Percentiles rank a stretch among this genome's conserved stretches.
phyloP scores from a whole-genome alignment of 1,284 basidiomycete genomes.

The Chondrostereum purpureum region DNA sequence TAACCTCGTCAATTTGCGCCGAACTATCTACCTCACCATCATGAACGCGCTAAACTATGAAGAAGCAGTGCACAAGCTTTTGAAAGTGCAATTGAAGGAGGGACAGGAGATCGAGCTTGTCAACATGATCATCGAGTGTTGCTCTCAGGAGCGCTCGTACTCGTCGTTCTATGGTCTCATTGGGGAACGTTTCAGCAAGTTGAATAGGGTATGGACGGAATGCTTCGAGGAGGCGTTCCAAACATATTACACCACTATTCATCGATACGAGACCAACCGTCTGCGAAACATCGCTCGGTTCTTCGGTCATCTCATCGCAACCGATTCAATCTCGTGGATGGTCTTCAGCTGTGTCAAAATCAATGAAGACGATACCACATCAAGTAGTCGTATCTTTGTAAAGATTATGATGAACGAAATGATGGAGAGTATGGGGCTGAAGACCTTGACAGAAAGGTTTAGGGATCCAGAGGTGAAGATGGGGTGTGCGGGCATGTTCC shows the following conservation, averaged over 20 bases:
- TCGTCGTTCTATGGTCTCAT: slow-evolving; percentile 94
- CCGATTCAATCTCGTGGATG: slow-evolving; percentile 88
- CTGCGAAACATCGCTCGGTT: slow-evolving; percentile 95
- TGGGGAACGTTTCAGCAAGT: slow-evolving; percentile 93
- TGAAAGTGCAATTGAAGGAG: slow-evolving; percentile 88
- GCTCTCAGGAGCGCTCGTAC: slow-evolving; percentile 97
- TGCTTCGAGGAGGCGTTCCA: slow-evolving; percentile 83
- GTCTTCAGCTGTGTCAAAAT: slow-evolving; percentile 83
- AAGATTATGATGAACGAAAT: slow-evolving; percentile 96
- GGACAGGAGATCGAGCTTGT: slow-evolving; percentile 95
- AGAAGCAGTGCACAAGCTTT: slow-evolving; percentile 96
- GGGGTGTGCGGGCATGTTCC: slow-evolving; percentile 85
- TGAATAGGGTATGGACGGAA: slow-evolving; percentile 92
- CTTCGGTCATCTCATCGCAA: slow-evolving; percentile 86
- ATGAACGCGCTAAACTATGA: slow-evolving; percentile 99
- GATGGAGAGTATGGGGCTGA: slow-evolving; percentile 89
- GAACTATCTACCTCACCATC: slow-evolving; percentile 95
- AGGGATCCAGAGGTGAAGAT: slow-evolving; percentile 77
- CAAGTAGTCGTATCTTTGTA: slow-evolving; percentile 93
- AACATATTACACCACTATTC: slow-evolving; percentile 94
- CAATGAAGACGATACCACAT: slow-evolving; percentile 97
- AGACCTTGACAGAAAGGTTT: slow-evolving; percentile 79
- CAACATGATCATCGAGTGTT: slow-evolving; percentile 99
- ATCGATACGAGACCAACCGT: slow-evolving; percentile 98
- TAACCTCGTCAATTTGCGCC: slow-evolving; percentile 90